These are phyloP conservation scores for Wallacemonas sp. DNA, from an alignment of 208 protist genomes.

Conservation along the genomic window DNA sequence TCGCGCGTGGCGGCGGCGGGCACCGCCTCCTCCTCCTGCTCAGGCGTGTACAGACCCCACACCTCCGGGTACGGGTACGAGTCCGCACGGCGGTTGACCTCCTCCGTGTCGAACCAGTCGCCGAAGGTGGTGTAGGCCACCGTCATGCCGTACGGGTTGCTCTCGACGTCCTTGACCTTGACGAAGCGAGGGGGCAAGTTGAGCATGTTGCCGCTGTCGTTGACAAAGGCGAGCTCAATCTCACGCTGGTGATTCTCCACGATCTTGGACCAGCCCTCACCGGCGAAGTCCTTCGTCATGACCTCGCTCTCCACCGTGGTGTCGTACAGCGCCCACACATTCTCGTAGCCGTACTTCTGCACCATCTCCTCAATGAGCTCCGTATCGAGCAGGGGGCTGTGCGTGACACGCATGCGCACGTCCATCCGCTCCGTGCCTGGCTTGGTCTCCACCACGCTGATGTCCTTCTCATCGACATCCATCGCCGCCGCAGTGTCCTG, in stretches of 20 bases:
- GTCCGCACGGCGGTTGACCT: conserved; percentile 11
- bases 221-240: conserved; percentile 15
- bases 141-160: conserved; percentile 10
- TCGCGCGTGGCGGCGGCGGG: not conserved
- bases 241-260: not conserved
- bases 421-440: not conserved
- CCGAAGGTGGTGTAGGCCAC: conserved; percentile 12
- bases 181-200: conserved; percentile 2
- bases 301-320: conserved; percentile 2
- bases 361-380: conserved; percentile 25
- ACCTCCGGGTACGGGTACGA: conserved; percentile 24
- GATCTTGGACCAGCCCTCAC: conserved; percentile 19
- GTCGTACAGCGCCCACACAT: conserved; percentile 23
- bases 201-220: conserved; percentile 22
- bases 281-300: conserved; percentile 18
- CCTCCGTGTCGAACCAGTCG: conserved; percentile 8
- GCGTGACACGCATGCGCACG: conserved; percentile 16
- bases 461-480: conserved; percentile 14
- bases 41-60: conserved; percentile 13
- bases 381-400: conserved; percentile 12
- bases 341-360: conserved; percentile 15
- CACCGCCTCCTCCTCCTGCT: conserved; percentile 7
- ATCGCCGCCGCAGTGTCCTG: conserved; percentile 22
- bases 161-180: conserved; percentile 2
- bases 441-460: conserved; percentile 13